phyloP scores from a whole-genome alignment of 306 rosid genomes.

The Abrus precatorius region DNA sequence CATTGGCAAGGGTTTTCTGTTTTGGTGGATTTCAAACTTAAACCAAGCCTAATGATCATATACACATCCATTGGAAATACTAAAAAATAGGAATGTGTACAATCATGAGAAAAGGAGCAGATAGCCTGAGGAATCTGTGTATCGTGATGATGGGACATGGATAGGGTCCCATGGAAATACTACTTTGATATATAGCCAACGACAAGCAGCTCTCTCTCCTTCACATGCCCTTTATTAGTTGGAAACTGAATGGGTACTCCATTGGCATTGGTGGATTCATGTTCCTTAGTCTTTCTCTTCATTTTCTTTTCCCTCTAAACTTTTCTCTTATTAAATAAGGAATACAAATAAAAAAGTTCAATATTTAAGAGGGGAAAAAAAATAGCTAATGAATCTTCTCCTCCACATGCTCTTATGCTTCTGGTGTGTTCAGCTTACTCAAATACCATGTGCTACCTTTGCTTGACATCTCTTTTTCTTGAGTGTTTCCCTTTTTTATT shows the following conservation, averaged over 20 bases:
- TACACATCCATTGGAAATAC: neutral
- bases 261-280: conserved; percentile 75
- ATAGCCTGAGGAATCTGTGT: conserved; percentile 49
- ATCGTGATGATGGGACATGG: conserved; percentile 61
- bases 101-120: neutral
- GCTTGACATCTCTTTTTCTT: conserved; percentile 54
- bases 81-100: neutral
- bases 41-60: neutral
- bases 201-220: conserved; percentile 66
- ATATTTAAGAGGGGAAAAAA: conserved; percentile 1
- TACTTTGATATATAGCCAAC: conserved; percentile 59
- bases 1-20: neutral
- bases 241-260: conserved; percentile 67
- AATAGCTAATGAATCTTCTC: conserved; percentile 59
- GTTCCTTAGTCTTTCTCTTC: conserved; percentile 52
- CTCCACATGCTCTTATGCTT: conserved; percentile 75
- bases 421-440: conserved; percentile 67
- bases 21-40: neutral
- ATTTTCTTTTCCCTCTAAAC: neutral
- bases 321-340: neutral
- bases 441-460: conserved; percentile 79
- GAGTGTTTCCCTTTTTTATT: conserved; percentile 6
- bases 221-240: conserved; percentile 81
- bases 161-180: conserved; percentile 54
- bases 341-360: neutral